Evolutionary conservation across 257 asterid species (phyloP).

Genomic region (Petrea volubilis): DNA sequence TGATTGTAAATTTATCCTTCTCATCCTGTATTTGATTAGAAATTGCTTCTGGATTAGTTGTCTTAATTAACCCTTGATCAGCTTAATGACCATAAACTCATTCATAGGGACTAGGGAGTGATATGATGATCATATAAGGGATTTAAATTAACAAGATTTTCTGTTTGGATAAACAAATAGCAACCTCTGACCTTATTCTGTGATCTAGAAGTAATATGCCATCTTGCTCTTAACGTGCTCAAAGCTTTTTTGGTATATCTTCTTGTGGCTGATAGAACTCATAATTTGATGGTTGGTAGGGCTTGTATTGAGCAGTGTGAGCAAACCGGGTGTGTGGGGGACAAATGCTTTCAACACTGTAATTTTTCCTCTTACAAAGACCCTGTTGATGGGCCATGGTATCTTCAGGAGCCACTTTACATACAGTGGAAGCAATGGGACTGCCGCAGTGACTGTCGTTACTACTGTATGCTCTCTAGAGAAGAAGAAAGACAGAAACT

Average conservation of each 20-base stretch:
- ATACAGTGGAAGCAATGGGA: slow-evolving; percentile 86
- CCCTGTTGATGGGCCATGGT: slow-evolving; percentile 67
- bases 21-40: background rate
- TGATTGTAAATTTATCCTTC: background rate
- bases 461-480: slow-evolving; percentile 72
- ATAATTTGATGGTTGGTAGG: slow-evolving; percentile 45
- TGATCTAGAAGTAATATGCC: background rate
- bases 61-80: background rate
- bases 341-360: slow-evolving; percentile 74
- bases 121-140: background rate
- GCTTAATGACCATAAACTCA: background rate
- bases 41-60: background rate
- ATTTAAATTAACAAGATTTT: background rate
- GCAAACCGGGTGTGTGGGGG: slow-evolving; percentile 79
- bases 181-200: background rate
- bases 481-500: slow-evolving; percentile 71
- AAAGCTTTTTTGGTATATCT: too few species aligned
- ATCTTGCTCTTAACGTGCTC: background rate
- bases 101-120: background rate
- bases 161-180: background rate
- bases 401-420: slow-evolving; percentile 85
- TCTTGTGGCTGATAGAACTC: slow-evolving; percentile 8
- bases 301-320: slow-evolving; percentile 74
- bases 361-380: slow-evolving; percentile 57
- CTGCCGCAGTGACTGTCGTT: slow-evolving; percentile 76